Conservation (phyloP, 805 yeast species). For the Blastobotrys terrestris region DNA sequence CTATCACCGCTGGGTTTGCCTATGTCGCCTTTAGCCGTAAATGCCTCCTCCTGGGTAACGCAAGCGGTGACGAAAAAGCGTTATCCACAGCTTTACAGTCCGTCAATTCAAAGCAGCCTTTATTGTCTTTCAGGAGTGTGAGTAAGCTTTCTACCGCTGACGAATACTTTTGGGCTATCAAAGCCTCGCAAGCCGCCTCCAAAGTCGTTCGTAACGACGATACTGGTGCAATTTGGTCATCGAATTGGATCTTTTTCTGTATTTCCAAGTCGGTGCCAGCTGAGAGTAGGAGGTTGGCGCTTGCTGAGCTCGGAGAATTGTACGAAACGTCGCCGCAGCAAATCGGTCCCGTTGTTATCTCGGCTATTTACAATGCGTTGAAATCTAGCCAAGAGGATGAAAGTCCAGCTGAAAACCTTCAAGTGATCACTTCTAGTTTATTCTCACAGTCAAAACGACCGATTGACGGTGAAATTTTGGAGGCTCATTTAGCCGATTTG, state of each 20-base stretch:
- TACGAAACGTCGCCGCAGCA: conserved; percentile 1
- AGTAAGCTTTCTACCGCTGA: conserved; percentile 11
- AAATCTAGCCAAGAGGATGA: background rate
- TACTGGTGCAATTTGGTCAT: background rate
- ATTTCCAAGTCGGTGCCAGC: background rate
- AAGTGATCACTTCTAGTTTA: background rate
- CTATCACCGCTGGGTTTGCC: conserved; percentile 50
- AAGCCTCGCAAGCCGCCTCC: conserved; percentile 3
- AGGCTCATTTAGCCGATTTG: conserved; percentile 15
- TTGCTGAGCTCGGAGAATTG: background rate
- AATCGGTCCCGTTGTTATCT: conserved; percentile 3
- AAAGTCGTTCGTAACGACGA: background rate
- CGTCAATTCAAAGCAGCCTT: background rate
- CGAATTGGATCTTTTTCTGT: background rate
- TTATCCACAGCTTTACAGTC: background rate
- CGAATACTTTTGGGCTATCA: conserved; percentile 12
- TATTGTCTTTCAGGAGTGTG: background rate
- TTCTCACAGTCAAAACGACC: background rate
- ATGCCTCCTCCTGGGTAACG: conserved; percentile 13
- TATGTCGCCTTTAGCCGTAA: conserved; percentile 24
- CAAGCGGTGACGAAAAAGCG: conserved; percentile 1
- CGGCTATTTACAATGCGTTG: background rate
- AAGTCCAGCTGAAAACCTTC: background rate
- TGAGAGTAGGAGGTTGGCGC: background rate
- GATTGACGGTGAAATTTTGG: conserved; percentile 10